Evolutionary conservation across 2,329 filamentous ascomycete genomes (phyloP), one percentile per base, ranked within the genome.

Genomic region (Aspergillus costaricaensis): DNA sequence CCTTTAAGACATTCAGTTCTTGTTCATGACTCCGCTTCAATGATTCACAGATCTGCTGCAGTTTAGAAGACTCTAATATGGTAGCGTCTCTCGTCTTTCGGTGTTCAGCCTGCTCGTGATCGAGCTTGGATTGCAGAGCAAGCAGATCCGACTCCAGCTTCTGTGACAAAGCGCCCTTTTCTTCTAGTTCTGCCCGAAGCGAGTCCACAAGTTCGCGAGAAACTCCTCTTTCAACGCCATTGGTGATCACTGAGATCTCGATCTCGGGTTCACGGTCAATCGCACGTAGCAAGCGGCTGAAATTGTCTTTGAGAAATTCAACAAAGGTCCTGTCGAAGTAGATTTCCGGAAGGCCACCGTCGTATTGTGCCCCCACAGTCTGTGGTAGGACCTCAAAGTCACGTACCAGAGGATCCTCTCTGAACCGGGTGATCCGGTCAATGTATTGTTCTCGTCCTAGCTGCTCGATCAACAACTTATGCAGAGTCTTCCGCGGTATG

Each of bases 221-320:
- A 39, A 99, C 90, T 4, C 94, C 94, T 70, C 94, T 93, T 67
- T 95, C 88, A 10, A 93, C 80, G 0, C 91, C 91, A 71, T 93
- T 92, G 47, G 88, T 84, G 59, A 92, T 82, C 10, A 95, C 85
- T 0, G 92, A 89, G 25, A 96, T 88, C 73, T 99, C 95, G 62
- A 96, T 81, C 1, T 89, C 91, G 0, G 95, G 95, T 63, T 96
- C 91, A 62, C 94, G 88, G 76, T 99, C 95, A 68, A 99, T 91
- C 14, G 92, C 91, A 63, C 92, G 87, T 41, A 89, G 81, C 60
- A 97, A 80, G 8, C 93, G 89, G 69, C 91, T 94, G 73, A 96
- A 98, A 72, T 96, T 96, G 70, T 98, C 93, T 71, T 97, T 97
- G 69, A 97, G 86, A 70, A 98, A 96, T 62, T 97, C 91, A 58